phyloP scores from a whole-genome alignment of 257 asterid genomes.

The Scutellaria minor region DNA sequence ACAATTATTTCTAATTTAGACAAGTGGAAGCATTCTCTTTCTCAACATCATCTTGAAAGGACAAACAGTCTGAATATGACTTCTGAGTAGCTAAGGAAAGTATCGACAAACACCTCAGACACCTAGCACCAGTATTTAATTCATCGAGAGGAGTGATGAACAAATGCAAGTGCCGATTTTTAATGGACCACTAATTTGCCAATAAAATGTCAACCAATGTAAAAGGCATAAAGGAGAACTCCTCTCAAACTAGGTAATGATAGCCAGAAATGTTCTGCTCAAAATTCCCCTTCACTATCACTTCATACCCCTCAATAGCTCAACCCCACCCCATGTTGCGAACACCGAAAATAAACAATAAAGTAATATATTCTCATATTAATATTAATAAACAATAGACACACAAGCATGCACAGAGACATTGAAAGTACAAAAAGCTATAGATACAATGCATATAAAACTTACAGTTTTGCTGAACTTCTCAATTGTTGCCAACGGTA shows the following conservation, averaged over 20 bases:
- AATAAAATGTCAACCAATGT: neutral
- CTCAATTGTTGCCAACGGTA: conserved; percentile 88
- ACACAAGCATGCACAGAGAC: conserved; percentile 16
- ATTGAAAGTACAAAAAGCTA: neutral
- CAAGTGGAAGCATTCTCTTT: conserved; percentile 9
- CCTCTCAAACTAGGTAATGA: neutral
- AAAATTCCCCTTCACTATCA: conserved; percentile 6
- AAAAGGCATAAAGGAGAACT: conserved; percentile 6
- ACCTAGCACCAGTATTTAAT: neutral
- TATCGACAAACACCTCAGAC: neutral
- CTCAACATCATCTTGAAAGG: conserved; percentile 7
- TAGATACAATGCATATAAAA: conserved; percentile 28
- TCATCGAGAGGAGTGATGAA: conserved; percentile 10
- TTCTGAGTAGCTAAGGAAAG: conserved; percentile 6
- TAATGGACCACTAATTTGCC: neutral
- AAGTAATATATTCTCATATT: neutral
- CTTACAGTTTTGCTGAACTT: conserved; percentile 90
- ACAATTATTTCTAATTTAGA: conserved; percentile 1
- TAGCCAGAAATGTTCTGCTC: conserved; percentile 8
- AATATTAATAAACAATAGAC: neutral
- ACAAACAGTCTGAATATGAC: conserved; percentile 4
- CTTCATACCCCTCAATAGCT: neutral
- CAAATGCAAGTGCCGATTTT: neutral
- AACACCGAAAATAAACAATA: neutral
- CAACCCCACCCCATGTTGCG: neutral